Conservation (phyloP, 1,284 basidiomycete species). For the Naganishia sp. region DNA sequence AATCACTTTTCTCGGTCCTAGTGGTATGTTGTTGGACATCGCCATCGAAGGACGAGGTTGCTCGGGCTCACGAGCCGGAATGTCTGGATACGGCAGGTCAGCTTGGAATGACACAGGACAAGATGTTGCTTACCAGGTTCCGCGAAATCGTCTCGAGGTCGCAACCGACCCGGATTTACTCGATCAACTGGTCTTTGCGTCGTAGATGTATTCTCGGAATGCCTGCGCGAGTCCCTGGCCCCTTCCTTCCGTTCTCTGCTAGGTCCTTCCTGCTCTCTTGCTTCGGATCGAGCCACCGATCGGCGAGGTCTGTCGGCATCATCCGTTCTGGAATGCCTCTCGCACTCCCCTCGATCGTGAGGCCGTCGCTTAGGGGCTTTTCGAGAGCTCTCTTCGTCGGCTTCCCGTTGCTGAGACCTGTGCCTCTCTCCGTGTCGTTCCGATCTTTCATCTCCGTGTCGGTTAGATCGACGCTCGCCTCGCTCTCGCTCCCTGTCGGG, state of each 20-base stretch:
- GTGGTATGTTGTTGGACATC: neutral
- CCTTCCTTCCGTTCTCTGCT: too few relatives aligned
- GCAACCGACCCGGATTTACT: slow-evolving; percentile 1
- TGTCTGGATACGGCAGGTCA: neutral
- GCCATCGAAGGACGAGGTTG: neutral
- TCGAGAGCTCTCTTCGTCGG: too few relatives aligned
- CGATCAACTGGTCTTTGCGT: too few relatives aligned
- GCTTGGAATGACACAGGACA: neutral
- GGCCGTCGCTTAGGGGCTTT: too few relatives aligned
- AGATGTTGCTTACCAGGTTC: neutral
- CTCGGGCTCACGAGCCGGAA: neutral
- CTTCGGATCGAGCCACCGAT: too few relatives aligned
- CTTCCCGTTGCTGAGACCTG: neutral
- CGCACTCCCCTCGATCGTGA: too few relatives aligned
- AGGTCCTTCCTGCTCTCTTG: too few relatives aligned
- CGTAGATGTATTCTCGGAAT: too few relatives aligned
- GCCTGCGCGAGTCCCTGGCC: too few relatives aligned
- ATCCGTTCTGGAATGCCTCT: too few relatives aligned
- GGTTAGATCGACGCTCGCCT: neutral
- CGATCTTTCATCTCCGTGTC: neutral
- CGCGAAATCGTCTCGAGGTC: neutral
- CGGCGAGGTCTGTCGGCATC: too few relatives aligned
- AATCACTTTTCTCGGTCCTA: neutral
- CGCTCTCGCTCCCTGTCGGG: neutral
- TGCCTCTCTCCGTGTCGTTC: neutral